Percentiles rank a stretch among this genome's conserved stretches.
Evolutionary conservation across 352 stramenopile species (phyloP).

Genomic region (Albugo laibachii): DNA sequence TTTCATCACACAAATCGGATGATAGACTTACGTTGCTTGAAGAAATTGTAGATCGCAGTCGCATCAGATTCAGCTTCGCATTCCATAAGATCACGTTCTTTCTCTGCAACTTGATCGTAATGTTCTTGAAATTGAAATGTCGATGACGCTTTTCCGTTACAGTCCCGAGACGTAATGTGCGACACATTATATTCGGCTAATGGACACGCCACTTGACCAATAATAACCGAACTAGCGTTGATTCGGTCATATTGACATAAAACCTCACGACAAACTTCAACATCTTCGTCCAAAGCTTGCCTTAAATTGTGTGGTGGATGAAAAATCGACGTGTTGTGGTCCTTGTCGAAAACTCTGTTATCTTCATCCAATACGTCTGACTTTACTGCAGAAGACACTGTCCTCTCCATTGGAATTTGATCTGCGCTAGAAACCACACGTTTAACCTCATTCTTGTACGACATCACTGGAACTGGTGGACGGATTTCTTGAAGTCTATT

Average conservation of each 20-base stretch:
- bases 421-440: no score
- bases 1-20: neutral
- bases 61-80: conserved; percentile 32
- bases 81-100: conserved; percentile 7
- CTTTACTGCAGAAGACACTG: no score
- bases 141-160: no score
- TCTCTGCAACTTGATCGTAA: no score
- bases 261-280: conserved; percentile 24
- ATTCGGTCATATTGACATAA: conserved; percentile 34
- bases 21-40: conserved; percentile 36
- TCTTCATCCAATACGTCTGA: no score
- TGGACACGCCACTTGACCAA: conserved; percentile 35
- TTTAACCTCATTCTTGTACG: no score
- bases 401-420: no score
- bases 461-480: no score
- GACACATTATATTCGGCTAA: conserved; percentile 9
- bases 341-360: no score
- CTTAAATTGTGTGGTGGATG: conserved; percentile 18
- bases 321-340: conserved; percentile 10
- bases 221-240: conserved; percentile 19
- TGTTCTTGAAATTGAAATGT: no score
- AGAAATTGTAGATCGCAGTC: conserved; percentile 30
- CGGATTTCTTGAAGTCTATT: no score
- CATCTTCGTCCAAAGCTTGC: conserved; percentile 17
- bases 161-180: no score